These are phyloP conservation scores for Amauroascus niger DNA, from an alignment of 2,329 filamentous ascomycete species.

Conservation along the genomic window DNA sequence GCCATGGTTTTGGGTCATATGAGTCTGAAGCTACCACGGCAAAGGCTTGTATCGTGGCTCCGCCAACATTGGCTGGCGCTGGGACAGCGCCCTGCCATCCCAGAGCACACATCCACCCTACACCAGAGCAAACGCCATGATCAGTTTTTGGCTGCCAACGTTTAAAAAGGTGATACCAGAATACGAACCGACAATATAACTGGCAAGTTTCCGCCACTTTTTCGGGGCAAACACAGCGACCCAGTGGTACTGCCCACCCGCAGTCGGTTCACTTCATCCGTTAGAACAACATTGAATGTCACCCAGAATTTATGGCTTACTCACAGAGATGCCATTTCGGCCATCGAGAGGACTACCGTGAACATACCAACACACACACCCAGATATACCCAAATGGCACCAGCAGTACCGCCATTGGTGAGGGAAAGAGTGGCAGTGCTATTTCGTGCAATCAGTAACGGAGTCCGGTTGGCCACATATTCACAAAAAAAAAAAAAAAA, in stretches of 20 bases:
- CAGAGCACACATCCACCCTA: slow-evolving; percentile 26
- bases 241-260: slow-evolving; percentile 26
- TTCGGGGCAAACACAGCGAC: slow-evolving; percentile 27
- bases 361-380: slow-evolving; percentile 10
- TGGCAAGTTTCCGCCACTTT: slow-evolving; percentile 27
- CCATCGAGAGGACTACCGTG: slow-evolving; percentile 12
- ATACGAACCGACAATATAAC: slow-evolving; percentile 21
- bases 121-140: background rate
- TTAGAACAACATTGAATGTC: background rate
- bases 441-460: background rate
- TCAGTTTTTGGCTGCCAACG: background rate
- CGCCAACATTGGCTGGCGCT: slow-evolving; percentile 22
- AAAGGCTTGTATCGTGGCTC: slow-evolving; percentile 28
- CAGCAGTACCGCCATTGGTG: slow-evolving; percentile 13
- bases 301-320: background rate
- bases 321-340: slow-evolving; percentile 16
- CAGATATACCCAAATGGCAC: slow-evolving; percentile 12
- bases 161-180: background rate
- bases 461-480: too few relatives aligned
- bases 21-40: slow-evolving; percentile 24
- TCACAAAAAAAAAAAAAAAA: too few relatives aligned
- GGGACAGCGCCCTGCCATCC: slow-evolving; percentile 25
- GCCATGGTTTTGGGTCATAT: slow-evolving; percentile 26
- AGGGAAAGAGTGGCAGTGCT: slow-evolving; percentile 9
- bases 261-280: slow-evolving; percentile 27